Evolutionary conservation across 139 green algal genomes (phyloP).

Genomic region (Chlamydomonas schloesseri): DNA sequence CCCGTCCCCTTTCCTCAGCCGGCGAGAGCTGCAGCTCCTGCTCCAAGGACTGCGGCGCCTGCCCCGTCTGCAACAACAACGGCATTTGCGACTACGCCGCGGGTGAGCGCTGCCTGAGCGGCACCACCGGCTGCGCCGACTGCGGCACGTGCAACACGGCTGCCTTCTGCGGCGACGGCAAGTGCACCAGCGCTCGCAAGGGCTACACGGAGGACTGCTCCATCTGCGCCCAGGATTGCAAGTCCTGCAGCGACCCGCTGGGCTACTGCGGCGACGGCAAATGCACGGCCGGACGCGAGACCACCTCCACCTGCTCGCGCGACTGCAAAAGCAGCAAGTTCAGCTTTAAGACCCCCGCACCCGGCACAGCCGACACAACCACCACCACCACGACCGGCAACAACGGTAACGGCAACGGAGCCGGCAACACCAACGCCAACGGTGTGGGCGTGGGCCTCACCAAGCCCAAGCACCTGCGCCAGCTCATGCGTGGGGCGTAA

Average conservation of each 20-base stretch:
- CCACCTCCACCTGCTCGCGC: background rate
- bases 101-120: background rate
- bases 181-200: background rate
- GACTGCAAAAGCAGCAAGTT: constrained; percentile 14
- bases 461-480: no score
- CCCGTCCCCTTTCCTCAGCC: no score
- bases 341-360: background rate
- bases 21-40: background rate
- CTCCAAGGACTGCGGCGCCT: constrained; percentile 2
- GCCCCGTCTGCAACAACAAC: constrained; percentile 8
- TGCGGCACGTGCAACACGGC: background rate
- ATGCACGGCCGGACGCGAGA: background rate
- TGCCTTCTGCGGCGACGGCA: constrained; percentile 16
- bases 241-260: background rate
- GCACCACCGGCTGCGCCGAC: constrained; percentile 1
- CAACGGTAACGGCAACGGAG: background rate
- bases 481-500: no score
- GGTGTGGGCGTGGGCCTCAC: no score
- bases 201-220: constrained; percentile 15
- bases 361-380: background rate
- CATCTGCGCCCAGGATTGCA: constrained; percentile 4
- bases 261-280: constrained; percentile 26
- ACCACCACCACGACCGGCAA: background rate
- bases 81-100: background rate
- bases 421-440: background rate